Percentiles rank a stretch among this genome's conserved stretches.
These are phyloP conservation scores for Haberlea rhodopensis DNA, from an alignment of 257 asterid genomes.

Conservation along the genomic window DNA sequence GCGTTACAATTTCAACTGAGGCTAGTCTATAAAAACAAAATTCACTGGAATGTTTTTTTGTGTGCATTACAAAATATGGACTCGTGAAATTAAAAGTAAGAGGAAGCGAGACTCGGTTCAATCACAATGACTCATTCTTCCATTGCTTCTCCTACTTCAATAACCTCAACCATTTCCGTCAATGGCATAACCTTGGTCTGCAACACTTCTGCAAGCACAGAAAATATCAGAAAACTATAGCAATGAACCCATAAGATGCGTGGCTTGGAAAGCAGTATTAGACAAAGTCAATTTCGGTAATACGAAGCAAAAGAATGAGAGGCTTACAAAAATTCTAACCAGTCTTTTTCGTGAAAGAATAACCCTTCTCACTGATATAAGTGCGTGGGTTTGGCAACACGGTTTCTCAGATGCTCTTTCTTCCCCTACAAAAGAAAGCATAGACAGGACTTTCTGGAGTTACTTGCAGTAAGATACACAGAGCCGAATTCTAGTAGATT, in stretches of 20 bases:
- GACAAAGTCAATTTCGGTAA: background rate
- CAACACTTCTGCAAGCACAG: conserved; percentile 63
- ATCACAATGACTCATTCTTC: conserved; percentile 52
- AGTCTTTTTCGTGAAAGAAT: conserved; percentile 70
- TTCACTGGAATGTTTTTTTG: background rate
- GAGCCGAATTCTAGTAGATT: too few relatives aligned
- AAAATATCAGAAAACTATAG: background rate
- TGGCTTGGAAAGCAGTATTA: conserved; percentile 2
- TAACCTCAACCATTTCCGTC: conserved; percentile 60
- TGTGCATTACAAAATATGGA: too few relatives aligned
- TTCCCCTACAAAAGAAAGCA: conserved; percentile 49
- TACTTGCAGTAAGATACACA: background rate
- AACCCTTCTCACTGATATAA: conserved; percentile 68
- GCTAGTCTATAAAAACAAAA: background rate
- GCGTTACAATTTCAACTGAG: background rate
- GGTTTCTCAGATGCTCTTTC: conserved; percentile 74
- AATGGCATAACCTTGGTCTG: conserved; percentile 78
- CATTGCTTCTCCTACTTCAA: conserved; percentile 88
- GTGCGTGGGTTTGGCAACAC: conserved; percentile 85
- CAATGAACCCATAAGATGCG: background rate
- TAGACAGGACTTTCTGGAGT: conserved; percentile 1
- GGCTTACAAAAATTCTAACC: conserved; percentile 49
- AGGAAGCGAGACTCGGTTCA: conserved; percentile 6
- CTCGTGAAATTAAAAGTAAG: background rate
- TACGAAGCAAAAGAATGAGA: conserved; percentile 8